A percentile compares a stretch with the other conserved stretches of the same genome.
Conservation (phyloP, 257 asterid species). For the Rauvolfia tetraphylla region DNA sequence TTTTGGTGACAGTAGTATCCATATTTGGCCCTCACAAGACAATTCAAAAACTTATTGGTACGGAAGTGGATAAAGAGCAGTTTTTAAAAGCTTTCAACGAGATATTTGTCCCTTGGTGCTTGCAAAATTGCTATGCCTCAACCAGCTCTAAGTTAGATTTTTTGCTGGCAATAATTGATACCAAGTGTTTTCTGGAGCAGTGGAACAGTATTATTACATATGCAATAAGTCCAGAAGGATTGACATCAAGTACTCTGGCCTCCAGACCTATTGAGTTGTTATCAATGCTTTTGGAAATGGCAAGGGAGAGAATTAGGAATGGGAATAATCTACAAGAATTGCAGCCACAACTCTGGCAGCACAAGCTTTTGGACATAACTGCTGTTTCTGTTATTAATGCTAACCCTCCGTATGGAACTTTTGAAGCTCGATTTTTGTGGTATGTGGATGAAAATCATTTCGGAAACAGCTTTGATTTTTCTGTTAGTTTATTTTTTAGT, state of each 20-base stretch:
- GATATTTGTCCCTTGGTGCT: slow-evolving; percentile 76
- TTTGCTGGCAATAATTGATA: slow-evolving; percentile 83
- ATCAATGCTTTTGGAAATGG: slow-evolving; percentile 78
- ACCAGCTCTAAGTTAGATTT: slow-evolving; percentile 63
- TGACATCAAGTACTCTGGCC: slow-evolving; percentile 31
- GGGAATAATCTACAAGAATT: slow-evolving; percentile 34
- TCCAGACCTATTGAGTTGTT: slow-evolving; percentile 38
- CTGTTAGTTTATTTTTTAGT: neutral
- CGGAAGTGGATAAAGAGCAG: slow-evolving; percentile 41
- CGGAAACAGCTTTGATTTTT: slow-evolving; percentile 8
- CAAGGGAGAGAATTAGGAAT: slow-evolving; percentile 50
- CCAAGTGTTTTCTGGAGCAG: slow-evolving; percentile 64
- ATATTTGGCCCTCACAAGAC: slow-evolving; percentile 76
- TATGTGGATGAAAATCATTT: slow-evolving; percentile 33
- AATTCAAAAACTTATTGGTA: slow-evolving; percentile 50
- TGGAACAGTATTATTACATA: slow-evolving; percentile 66
- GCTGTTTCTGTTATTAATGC: slow-evolving; percentile 52
- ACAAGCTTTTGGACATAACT: slow-evolving; percentile 68
- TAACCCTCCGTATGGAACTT: slow-evolving; percentile 50
- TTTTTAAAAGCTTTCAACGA: slow-evolving; percentile 59
- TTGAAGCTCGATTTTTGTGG: slow-evolving; percentile 61
- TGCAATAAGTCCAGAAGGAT: slow-evolving; percentile 38
- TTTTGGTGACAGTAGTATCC: slow-evolving; percentile 51
- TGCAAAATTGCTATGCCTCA: slow-evolving; percentile 41
- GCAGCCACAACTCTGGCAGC: slow-evolving; percentile 45